Evolutionary conservation across 176 grass and related monocot species (phyloP).

Genomic region (Chloris gayana): DNA sequence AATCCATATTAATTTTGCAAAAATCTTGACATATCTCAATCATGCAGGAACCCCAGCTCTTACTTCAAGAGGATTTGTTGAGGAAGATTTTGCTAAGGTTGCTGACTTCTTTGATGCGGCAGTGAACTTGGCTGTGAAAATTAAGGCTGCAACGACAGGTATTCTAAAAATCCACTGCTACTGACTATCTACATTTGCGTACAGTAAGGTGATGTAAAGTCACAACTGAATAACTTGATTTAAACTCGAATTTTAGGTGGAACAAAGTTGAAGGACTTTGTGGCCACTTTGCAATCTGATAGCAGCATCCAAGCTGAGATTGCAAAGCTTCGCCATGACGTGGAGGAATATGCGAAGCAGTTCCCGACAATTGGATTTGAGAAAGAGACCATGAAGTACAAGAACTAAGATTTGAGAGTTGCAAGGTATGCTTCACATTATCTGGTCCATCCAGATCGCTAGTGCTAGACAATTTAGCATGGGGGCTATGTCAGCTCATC

Average conservation of each 20-base stretch:
- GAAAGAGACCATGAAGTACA: slow-evolving; percentile 98
- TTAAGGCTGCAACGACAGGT: slow-evolving; percentile 86
- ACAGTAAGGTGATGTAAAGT: not conserved
- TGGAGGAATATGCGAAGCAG: slow-evolving; percentile 97
- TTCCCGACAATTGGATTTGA: slow-evolving; percentile 99
- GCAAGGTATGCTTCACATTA: slow-evolving; percentile 27
- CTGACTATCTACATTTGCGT: not conserved
- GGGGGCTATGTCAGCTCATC: too few species aligned
- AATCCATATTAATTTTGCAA: slow-evolving; percentile 10
- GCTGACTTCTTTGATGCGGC: slow-evolving; percentile 85
- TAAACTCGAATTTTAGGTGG: slow-evolving; percentile 51
- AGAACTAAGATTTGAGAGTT: slow-evolving; percentile 50
- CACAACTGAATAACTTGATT: slow-evolving; percentile 21
- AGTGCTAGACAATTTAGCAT: too few species aligned
- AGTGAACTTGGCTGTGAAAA: slow-evolving; percentile 80
- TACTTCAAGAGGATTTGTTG: slow-evolving; percentile 95
- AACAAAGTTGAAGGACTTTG: slow-evolving; percentile 94
- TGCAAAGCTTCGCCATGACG: slow-evolving; percentile 79
- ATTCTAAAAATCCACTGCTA: not conserved
- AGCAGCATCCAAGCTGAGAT: slow-evolving; percentile 80
- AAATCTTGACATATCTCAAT: slow-evolving; percentile 34
- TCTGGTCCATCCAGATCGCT: too few species aligned
- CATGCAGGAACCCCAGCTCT: slow-evolving; percentile 91
- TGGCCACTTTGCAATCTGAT: slow-evolving; percentile 82
- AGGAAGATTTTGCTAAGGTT: slow-evolving; percentile 98